Evolutionary conservation across 139 green algal species (phyloP), one percentile per base, ranked within the genome.

Genomic region (Tetradesmus lagerheimii): DNA sequence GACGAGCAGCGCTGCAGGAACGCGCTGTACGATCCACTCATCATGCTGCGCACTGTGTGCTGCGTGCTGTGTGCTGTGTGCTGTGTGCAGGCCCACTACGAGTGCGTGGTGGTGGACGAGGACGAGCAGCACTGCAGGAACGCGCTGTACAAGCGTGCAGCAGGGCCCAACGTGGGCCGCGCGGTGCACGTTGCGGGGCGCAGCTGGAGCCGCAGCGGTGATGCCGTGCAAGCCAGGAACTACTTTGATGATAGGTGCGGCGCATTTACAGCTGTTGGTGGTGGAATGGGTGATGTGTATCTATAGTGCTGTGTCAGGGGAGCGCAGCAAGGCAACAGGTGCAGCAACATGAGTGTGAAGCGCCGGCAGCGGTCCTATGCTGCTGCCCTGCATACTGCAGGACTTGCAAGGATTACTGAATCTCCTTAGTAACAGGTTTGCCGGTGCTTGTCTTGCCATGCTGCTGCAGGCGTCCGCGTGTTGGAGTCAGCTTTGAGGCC

Each of bases 91-190:
- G 41, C 20, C 16, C 71, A 50, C 43, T 89, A 84, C 31, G 85
- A 93, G 74, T 1, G 27, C 11, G 76, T 89, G 50, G 91, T 90
- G 47, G 86, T 93, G 31, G 83, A 71, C 31, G 29, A 79, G 14
- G 76, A 85, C 31, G 9, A 75, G 31, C 9, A 18, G 2, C n/a
- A 67, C 12, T 83, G 64, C 67, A 78, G 45, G 6, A 1, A n/a
- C 6, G 64, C 64, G 29, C 45, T 80, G 8, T 89, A 90, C 64
- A 20, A 78, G 4, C 1, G 23, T 11, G 77, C 85, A 18, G 90
- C 90, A 38, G 78, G 85, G 53, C 34, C 82, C 9, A 35, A 20
- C 39, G 83, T 88, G 37, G 29, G 18, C 34, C 12, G 18, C 9
- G 62, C 64, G 31, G 83, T 88, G 27, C 64, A 88, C 25, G 83